Evolutionary conservation across 257 asterid genomes (phyloP), one percentile per base, ranked within the genome.

Genomic region (Jacaranda copaia): DNA sequence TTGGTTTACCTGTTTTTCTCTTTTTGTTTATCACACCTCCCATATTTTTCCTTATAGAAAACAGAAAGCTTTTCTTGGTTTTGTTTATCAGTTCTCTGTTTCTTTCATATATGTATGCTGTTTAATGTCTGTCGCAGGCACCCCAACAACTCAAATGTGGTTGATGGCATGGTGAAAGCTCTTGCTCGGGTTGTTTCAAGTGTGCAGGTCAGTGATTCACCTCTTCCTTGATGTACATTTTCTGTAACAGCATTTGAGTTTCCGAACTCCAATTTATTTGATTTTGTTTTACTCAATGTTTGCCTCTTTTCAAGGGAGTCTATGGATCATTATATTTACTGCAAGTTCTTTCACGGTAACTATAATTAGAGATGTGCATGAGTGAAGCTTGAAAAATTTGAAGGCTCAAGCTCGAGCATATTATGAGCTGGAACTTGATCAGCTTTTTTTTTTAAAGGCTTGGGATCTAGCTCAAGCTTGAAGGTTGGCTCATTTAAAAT

Each of bases 161-260:
- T 93, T 73, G 97, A 90, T 87, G 94, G 87, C 84, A 90, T 91
- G 92, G 97, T 95, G 56, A 93, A 93, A 84, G 90, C 98, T 76
- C 96, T 95, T 83, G 98, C 98, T 80, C 94, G 96, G 72, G 96
- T 95, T 70, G 97, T 95, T 84, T 89, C 94, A 69, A 90, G 84
- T 72, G 96, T 91, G 68, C 97, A 93, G 96, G 99, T 95, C 62
- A 68, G 82, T 49, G 55, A 57, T 79, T 81, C 36, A 51, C 76
- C 65, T 74, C 25, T 70, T 55, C 48, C 39, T 42, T 38, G 32
- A 42, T 69, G 51, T 72, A 45, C 42, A 49, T 61, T 77, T 36
- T 75, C 76, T 70, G 8, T n/a, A 2, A 25, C 55, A 67, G 64
- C 76, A 40, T 66, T 53, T 35, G 48, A 46, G 32, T 42, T 66